Conservation (phyloP, 1,284 basidiomycete genomes). For the Vanrija pseudolonga region DNA sequence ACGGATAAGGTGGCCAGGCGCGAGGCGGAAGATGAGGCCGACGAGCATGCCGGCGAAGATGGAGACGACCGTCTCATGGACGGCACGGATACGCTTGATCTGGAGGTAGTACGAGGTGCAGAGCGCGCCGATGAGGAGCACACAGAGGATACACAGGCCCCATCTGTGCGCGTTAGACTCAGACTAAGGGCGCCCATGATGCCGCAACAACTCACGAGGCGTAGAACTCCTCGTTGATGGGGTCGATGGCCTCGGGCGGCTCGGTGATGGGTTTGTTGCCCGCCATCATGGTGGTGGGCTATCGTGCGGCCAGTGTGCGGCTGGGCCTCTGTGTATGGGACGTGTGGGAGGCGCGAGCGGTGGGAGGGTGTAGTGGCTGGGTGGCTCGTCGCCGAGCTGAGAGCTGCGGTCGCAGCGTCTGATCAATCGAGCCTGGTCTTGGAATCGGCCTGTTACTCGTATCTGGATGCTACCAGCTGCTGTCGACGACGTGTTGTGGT, state of each 20-base stretch:
- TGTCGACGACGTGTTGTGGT: too few species aligned
- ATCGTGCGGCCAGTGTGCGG: too few species aligned
- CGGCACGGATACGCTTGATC: constrained; percentile 88
- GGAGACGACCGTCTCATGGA: constrained; percentile 95
- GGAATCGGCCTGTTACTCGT: too few species aligned
- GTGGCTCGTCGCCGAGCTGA: too few species aligned
- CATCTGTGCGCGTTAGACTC: constrained; percentile 50
- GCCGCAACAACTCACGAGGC: constrained; percentile 56
- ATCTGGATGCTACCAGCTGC: too few species aligned
- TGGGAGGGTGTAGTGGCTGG: too few species aligned
- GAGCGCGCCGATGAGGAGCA: constrained; percentile 88
- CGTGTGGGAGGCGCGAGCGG: too few species aligned
- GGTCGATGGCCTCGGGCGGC: constrained; percentile 34
- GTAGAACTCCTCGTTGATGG: constrained; percentile 80
- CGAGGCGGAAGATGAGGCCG: constrained; percentile 81
- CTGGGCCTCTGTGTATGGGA: too few species aligned
- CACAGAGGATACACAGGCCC: constrained; percentile 91
- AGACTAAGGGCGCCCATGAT: neutral
- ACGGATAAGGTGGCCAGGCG: constrained; percentile 88
- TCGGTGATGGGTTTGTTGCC: constrained; percentile 15
- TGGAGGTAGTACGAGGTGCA: constrained; percentile 98
- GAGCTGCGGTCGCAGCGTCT: too few species aligned
- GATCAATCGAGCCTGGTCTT: too few species aligned
- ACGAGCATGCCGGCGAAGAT: constrained; percentile 95
- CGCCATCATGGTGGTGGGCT: constrained; percentile 5